Conservation (phyloP, 441 rosid genomes). For the Erysimum pusillum region DNA sequence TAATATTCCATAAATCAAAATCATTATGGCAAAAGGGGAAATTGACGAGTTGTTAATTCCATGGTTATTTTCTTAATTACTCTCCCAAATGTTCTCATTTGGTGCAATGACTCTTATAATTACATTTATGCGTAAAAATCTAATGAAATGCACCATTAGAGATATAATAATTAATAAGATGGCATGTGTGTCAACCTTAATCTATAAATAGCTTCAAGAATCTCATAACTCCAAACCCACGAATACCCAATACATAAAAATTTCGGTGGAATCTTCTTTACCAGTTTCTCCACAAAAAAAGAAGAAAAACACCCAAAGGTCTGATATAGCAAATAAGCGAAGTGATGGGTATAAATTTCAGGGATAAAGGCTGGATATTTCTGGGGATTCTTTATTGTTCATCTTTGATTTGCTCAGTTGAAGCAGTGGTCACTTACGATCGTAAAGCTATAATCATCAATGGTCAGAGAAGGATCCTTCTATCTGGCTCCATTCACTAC, state of each 20-base stretch:
- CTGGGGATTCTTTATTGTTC: constrained; percentile 48
- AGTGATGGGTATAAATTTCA: constrained; percentile 34
- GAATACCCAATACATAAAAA: neutral
- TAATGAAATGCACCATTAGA: neutral
- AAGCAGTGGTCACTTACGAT: constrained; percentile 69
- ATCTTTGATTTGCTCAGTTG: constrained; percentile 60
- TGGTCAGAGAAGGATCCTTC: constrained; percentile 69
- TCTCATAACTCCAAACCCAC: constrained; percentile 32
- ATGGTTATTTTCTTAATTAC: neutral
- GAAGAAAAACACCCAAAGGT: constrained; percentile 12
- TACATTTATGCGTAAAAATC: neutral
- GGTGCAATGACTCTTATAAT: neutral
- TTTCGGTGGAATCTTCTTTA: constrained; percentile 15
- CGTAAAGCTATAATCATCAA: constrained; percentile 62
- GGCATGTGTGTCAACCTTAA: constrained; percentile 32
- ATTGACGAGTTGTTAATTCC: neutral
- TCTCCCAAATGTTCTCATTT: neutral
- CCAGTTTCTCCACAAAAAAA: constrained; percentile 17
- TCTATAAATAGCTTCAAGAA: constrained; percentile 40
- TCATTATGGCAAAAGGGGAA: neutral
- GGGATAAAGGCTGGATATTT: constrained; percentile 28
- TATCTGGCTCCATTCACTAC: constrained; percentile 82
- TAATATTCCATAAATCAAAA: neutral
- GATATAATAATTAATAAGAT: constrained; percentile 5
- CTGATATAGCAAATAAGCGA: neutral